These are phyloP conservation scores for Diaporthe sp. DNA, from an alignment of 2,329 filamentous ascomycete genomes.

Conservation along the genomic window DNA sequence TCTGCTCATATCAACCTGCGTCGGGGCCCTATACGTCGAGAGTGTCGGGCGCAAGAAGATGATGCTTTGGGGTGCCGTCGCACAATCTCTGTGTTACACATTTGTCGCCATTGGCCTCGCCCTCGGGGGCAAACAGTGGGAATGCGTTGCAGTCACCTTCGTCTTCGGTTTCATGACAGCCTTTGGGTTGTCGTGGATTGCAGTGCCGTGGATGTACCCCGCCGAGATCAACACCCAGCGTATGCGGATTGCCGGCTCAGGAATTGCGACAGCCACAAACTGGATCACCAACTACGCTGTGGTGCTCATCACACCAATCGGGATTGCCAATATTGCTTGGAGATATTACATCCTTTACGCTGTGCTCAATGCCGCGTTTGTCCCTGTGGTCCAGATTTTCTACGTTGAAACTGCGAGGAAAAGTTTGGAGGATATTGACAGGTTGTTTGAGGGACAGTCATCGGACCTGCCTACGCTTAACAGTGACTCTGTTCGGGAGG, in stretches of 20 bases:
- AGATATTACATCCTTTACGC: conserved; percentile 61
- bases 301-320: conserved; percentile 61
- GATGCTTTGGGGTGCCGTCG: not conserved
- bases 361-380: conserved; percentile 53
- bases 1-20: not conserved
- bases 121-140: not conserved
- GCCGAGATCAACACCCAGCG: conserved; percentile 23
- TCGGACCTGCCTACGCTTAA: not conserved
- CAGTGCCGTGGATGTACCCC: conserved; percentile 21
- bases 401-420: conserved; percentile 53
- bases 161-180: conserved; percentile 10
- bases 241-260: conserved; percentile 15
- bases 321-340: conserved; percentile 61
- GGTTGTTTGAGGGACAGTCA: not conserved
- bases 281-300: conserved; percentile 12
- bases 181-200: conserved; percentile 11
- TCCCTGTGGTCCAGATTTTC: conserved; percentile 55
- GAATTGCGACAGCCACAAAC: conserved; percentile 15
- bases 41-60: not conserved
- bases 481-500: not conserved
- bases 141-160: not conserved
- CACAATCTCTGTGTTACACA: not conserved
- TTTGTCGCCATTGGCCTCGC: not conserved
- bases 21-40: not conserved
- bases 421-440: conserved; percentile 7